Evolutionary conservation across 1,284 basidiomycete species (phyloP), one percentile per base, ranked within the genome.

Genomic region (Flammula alnicola): DNA sequence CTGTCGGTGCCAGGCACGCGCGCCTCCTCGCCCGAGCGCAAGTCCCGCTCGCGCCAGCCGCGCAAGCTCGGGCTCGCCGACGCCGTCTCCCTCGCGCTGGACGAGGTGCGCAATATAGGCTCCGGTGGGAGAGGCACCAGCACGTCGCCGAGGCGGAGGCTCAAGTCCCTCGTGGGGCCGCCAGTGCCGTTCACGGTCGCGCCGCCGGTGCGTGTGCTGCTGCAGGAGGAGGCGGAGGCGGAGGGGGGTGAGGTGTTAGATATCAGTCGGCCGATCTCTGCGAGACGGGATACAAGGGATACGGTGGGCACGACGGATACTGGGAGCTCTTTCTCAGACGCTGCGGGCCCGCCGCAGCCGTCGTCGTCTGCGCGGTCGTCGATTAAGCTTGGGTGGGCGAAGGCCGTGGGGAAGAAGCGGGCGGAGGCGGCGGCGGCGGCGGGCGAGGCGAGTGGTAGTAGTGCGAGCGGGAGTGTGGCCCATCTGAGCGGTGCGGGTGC

Each of bases 1-100:
- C 44, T 39, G 9, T 58, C 60, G 7, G 52, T 54, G 2, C 57
- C 59, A 4, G 49, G 41, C 0, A 61, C 60, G 4, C 44, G 60
- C 10, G 43, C 57, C 3, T 56, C 57, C 16, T 59, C 59, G 7
- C 60, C 58, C 4, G 59, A 62, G 52, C 52, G 59, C 19, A 59
- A 59, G 39, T 60, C 55, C 8, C 55, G 59, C 33, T 57, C 55
- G 37, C 42, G 55, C 14, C 57, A 61, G 33, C 52, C 55, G 3
- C 54, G 57, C 17, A 51, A 37, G 41, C 33, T 54, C 17, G 49
- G 33, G 41, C 33, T 54, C 17, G 45, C 52, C 3, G 54, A 51
- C 23, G 52, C 49, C 10, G 50, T 54, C 3, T 52, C 55, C 8
- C 32, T 57, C 14, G 59, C 59, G 6, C 16, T 59, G 16, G 55